A percentile compares a stretch with the other conserved stretches of the same genome.
These are phyloP conservation scores for Diaporthe sp. DNA, from an alignment of 2,329 filamentous ascomycete species.

Conservation along the genomic window DNA sequence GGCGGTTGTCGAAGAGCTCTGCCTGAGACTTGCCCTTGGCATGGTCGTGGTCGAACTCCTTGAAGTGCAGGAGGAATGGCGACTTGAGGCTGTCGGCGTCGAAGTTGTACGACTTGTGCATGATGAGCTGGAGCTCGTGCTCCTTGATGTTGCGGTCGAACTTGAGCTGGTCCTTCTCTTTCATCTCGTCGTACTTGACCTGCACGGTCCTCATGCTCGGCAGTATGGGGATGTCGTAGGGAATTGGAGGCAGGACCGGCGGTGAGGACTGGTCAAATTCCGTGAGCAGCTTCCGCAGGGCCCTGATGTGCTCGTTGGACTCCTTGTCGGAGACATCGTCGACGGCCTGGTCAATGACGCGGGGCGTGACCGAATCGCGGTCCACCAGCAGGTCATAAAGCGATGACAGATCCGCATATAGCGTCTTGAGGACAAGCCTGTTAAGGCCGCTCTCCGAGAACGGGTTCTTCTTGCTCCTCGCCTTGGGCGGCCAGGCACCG, in stretches of 20 bases:
- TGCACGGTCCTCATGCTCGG: conserved; percentile 78
- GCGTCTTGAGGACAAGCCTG: conserved; percentile 81
- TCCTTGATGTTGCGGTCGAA: conserved; percentile 81
- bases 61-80: conserved; percentile 78
- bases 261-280: conserved; percentile 93
- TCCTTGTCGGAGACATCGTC: conserved; percentile 54
- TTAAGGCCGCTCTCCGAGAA: conserved; percentile 91
- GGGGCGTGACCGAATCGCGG: conserved; percentile 81
- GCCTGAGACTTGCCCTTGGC: conserved; percentile 72
- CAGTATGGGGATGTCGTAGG: conserved; percentile 87
- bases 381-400: conserved; percentile 93
- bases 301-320: conserved; percentile 74
- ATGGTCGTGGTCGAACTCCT: conserved; percentile 78
- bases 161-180: conserved; percentile 81
- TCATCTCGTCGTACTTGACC: conserved; percentile 73
- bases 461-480: conserved; percentile 90
- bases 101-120: conserved; percentile 86
- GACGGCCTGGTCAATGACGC: conserved; percentile 78
- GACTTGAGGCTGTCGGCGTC: conserved; percentile 72
- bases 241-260: conserved; percentile 90
- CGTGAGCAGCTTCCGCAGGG: conserved; percentile 82
- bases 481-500: conserved; percentile 89
- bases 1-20: conserved; percentile 79
- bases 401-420: conserved; percentile 88
- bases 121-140: conserved; percentile 80